These are phyloP conservation scores for Rubia yunnanensis DNA, from an alignment of 257 asterid genomes.

Conservation along the genomic window DNA sequence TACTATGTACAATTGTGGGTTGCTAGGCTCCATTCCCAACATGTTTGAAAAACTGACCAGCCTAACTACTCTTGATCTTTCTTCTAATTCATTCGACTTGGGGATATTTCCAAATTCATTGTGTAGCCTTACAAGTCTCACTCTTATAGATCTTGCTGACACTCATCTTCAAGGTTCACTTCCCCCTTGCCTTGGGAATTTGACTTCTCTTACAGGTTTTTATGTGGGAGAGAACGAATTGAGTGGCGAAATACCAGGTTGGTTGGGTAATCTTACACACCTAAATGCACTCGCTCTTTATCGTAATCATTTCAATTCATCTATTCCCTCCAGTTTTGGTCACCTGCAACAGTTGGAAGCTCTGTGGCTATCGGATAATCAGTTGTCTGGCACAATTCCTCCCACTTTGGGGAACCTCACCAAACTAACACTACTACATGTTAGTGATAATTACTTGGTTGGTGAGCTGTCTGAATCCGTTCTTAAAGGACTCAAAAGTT, in stretches of 20 bases:
- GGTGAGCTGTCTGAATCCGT: slow-evolving; percentile 10
- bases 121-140: neutral
- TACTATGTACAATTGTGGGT: neutral
- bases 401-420: slow-evolving; percentile 2
- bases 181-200: neutral
- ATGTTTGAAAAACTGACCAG: neutral
- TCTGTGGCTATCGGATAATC: neutral
- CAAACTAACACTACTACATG: neutral
- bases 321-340: neutral
- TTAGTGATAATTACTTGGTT: slow-evolving; percentile 3
- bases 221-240: neutral
- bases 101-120: neutral
- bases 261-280: neutral
- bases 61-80: neutral
- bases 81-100: neutral
- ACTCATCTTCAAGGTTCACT: neutral
- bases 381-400: neutral
- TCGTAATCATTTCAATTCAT: neutral
- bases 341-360: neutral
- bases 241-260: neutral
- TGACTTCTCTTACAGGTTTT: neutral
- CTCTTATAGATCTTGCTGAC: neutral
- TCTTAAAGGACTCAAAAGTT: neutral
- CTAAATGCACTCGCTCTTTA: neutral
- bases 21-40: neutral